These are phyloP conservation scores for Balakata baccata DNA, from an alignment of 345 rosid genomes.

Conservation along the genomic window DNA sequence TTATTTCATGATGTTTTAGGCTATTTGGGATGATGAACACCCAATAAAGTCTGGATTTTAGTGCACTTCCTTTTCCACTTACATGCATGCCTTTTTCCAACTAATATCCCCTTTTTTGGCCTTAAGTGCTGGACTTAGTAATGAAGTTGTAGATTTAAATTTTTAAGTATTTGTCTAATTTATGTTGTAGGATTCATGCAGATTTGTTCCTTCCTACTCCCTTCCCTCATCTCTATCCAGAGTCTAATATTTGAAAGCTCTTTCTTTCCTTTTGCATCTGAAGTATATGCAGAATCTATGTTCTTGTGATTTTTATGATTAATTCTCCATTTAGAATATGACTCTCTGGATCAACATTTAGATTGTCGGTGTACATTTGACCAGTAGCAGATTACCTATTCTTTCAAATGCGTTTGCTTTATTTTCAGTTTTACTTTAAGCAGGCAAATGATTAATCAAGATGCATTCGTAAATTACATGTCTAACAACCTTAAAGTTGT, in stretches of 20 bases:
- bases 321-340: not conserved
- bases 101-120: not conserved
- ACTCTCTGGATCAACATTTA: not conserved
- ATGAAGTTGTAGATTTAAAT: not conserved
- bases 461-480: not conserved
- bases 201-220: not conserved
- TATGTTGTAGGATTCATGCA: not conserved
- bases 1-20: too few relatives aligned
- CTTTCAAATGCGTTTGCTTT: not conserved
- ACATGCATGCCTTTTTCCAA: not conserved
- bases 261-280: not conserved
- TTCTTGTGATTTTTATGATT: not conserved
- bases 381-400: not conserved
- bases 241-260: not conserved
- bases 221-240: not conserved
- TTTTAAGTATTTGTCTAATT: not conserved
- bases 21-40: not conserved
- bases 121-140: not conserved
- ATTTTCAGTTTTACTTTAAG: not conserved
- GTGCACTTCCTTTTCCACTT: not conserved
- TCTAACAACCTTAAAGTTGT: not conserved
- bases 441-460: not conserved
- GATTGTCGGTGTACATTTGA: not conserved
- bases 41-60: not conserved
- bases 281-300: not conserved